These are phyloP conservation scores for Odontarrhena argentea DNA, from an alignment of 345 rosid species.

Conservation along the genomic window DNA sequence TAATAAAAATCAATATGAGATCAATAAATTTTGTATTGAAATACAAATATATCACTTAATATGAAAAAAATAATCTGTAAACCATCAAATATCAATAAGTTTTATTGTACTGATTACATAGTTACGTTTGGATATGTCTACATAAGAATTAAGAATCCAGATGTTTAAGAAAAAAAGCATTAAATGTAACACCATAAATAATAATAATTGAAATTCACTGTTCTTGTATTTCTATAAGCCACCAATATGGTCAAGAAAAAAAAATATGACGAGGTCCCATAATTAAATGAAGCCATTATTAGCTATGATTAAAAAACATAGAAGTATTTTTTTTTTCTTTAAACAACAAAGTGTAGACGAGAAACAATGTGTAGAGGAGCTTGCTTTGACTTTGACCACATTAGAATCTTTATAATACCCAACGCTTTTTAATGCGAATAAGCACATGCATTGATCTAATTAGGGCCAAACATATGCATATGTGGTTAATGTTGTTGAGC, in stretches of 20 bases:
- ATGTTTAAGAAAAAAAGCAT: background rate
- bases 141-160: background rate
- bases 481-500: slow-evolving; percentile 37
- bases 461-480: slow-evolving; percentile 36
- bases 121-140: no score
- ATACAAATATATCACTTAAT: no score
- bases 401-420: slow-evolving; percentile 32
- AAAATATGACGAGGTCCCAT: slow-evolving; percentile 9
- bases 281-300: slow-evolving; percentile 30
- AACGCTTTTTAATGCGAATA: slow-evolving; percentile 34
- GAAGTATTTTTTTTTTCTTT: background rate
- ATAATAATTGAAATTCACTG: slow-evolving; percentile 11
- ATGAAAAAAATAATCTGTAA: no score
- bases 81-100: no score
- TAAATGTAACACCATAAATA: background rate
- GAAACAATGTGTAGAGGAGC: slow-evolving; percentile 23
- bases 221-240: background rate
- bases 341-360: background rate
- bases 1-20: no score
- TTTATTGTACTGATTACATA: no score
- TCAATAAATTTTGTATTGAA: no score
- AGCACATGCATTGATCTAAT: slow-evolving; percentile 38
- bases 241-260: slow-evolving; percentile 10
- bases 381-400: slow-evolving; percentile 40
- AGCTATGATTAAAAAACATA: slow-evolving; percentile 26